phyloP scores from a whole-genome alignment of 257 asterid genomes.

The Hygrophila difformis region DNA sequence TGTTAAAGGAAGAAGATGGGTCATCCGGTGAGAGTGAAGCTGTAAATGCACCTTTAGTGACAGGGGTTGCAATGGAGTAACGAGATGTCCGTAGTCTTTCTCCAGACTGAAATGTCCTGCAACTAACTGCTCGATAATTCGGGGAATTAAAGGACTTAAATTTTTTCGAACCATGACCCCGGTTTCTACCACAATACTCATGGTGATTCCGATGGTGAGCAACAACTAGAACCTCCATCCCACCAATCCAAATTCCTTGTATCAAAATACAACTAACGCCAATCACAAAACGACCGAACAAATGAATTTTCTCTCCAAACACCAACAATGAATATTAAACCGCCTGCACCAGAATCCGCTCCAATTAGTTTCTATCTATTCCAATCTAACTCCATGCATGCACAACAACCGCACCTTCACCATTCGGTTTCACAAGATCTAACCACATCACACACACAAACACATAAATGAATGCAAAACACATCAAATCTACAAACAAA shows the following conservation, averaged over 20 bases:
- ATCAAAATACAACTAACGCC: slow-evolving; percentile 12
- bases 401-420: slow-evolving; percentile 26
- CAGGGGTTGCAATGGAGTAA: slow-evolving; percentile 25
- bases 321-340: slow-evolving; percentile 44
- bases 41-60: slow-evolving; percentile 15
- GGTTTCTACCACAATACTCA: slow-evolving; percentile 26
- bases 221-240: slow-evolving; percentile 67
- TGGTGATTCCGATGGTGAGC: slow-evolving; percentile 54
- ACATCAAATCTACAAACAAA: not conserved
- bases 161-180: slow-evolving; percentile 18
- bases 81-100: slow-evolving; percentile 41
- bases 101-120: slow-evolving; percentile 37
- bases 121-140: slow-evolving; percentile 26
- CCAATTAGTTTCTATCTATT: slow-evolving; percentile 30
- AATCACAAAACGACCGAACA: too few species aligned
- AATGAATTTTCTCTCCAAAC: too few species aligned
- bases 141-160: slow-evolving; percentile 22
- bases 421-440: slow-evolving; percentile 76
- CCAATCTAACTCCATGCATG: too few species aligned
- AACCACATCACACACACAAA: slow-evolving; percentile 16
- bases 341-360: slow-evolving; percentile 68
- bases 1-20: slow-evolving; percentile 23
- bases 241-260: slow-evolving; percentile 6
- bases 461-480: slow-evolving; percentile 10
- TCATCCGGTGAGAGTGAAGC: slow-evolving; percentile 32